phyloP scores from a whole-genome alignment of 1,139 yeast genomes.

The Lodderomyces margitis region DNA sequence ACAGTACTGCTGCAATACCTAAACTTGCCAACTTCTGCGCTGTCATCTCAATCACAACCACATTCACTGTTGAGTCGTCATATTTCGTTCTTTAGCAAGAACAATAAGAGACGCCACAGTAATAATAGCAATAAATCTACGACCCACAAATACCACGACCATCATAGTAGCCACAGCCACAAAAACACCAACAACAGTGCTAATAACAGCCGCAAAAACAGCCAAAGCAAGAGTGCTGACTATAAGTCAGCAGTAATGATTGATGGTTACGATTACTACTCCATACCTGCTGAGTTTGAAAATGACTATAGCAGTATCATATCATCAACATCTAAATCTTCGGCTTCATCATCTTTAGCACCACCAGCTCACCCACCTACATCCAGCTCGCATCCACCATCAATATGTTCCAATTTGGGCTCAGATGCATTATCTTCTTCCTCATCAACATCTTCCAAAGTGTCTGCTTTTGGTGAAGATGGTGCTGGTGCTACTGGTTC shows the following conservation, averaged over 20 bases:
- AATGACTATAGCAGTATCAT: background rate
- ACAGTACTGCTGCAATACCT: background rate
- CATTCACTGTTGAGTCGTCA: background rate
- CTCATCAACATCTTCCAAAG: background rate
- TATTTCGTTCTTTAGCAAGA: background rate
- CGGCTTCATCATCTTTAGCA: background rate
- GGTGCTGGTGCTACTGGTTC: no score
- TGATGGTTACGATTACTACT: slow-evolving; percentile 1
- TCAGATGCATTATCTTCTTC: background rate
- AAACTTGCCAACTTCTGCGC: background rate
- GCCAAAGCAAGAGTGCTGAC: background rate
- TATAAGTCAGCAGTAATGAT: background rate
- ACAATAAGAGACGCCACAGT: slow-evolving; percentile 1
- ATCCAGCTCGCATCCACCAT: slow-evolving; percentile 5
- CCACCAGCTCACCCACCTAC: background rate
- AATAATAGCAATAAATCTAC: background rate
- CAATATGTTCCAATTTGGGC: background rate
- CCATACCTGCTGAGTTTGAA: background rate
- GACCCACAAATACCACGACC: background rate
- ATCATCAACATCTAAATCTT: background rate
- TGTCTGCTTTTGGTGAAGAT: background rate
- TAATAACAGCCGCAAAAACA: background rate
- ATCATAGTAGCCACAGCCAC: background rate
- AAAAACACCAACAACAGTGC: background rate
- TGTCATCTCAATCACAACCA: background rate